phyloP scores from a whole-genome alignment of 139 green algal species.

The Trebouxia sp. region DNA sequence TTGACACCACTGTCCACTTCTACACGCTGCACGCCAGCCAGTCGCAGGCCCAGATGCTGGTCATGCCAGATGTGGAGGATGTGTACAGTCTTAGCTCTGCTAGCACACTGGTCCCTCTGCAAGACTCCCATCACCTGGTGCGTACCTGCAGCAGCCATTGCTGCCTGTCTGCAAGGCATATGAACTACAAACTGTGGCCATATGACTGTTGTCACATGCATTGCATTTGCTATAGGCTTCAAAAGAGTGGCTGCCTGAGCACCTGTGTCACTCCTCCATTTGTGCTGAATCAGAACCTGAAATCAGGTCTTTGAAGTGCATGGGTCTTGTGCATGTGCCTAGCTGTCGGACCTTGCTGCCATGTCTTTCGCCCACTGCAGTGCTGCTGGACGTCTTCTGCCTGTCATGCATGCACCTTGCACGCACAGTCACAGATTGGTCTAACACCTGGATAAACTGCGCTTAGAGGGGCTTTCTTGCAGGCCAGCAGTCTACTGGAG shows the following conservation, averaged over 20 bases:
- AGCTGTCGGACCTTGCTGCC: too few species aligned
- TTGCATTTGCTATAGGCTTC: too few species aligned
- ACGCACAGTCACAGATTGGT: too few species aligned
- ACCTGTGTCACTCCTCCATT: background rate
- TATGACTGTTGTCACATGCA: background rate
- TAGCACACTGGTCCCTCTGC: conserved; percentile 52
- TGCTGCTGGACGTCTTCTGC: too few species aligned
- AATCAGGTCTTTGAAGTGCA: too few species aligned
- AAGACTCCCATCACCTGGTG: background rate
- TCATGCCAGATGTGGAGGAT: conserved; percentile 75
- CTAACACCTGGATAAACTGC: too few species aligned
- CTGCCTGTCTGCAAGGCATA: background rate
- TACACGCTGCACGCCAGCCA: conserved; percentile 59
- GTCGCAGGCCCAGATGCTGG: conserved; percentile 71
- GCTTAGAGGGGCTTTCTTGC: background rate
- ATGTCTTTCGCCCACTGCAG: too few species aligned
- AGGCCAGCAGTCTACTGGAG: conserved; percentile 60
- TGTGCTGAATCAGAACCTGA: too few species aligned
- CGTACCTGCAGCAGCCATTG: background rate
- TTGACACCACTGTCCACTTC: conserved; percentile 84
- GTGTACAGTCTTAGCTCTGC: conserved; percentile 48
- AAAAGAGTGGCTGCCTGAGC: too few species aligned
- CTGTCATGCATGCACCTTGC: too few species aligned
- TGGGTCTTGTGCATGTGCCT: too few species aligned
- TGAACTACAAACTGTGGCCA: too few species aligned